Evolutionary conservation across 75 land plant species (phyloP), one percentile per base, ranked within the genome.

Genomic region (Chamaecyparis obtusa): DNA sequence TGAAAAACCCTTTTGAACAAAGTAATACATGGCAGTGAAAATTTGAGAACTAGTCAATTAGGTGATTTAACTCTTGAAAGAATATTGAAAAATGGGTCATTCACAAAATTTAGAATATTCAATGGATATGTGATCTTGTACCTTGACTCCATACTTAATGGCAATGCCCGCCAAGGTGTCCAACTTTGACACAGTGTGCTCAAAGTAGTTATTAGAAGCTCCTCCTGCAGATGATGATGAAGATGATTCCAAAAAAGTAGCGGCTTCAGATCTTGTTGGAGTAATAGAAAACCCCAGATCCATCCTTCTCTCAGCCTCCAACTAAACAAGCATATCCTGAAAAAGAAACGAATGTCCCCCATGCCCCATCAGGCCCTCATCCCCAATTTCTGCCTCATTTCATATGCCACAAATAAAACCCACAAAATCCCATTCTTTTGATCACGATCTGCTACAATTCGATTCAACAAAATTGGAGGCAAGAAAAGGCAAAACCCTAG

Each of bases 101-200:
- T 57, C 24, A 4, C 7, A 57, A 57, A 57, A 57, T 51, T 51
- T 51, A 48, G 55, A 51, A 51, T 14, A 77, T 33, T 1, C 80
- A 27, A 43, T 43, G 49, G 30, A n/a, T 46, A 41, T 44, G 30
- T 46, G 32, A 41, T 30, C 11, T 43, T 44, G 64, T 87, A 95
- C 97, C 97, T 95, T 96, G 17, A 95, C 93, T 49, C 97, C 97
- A 71, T 95, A 95, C 85, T 94, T 95, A 87, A 95, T 95, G 17
- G 97, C 97, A 60, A 95, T 87, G 33, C 97, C 97, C 5, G 97
- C 95, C 33, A 95, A 90, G 43, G 96, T 95, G 85, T 95, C 97
- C 86, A 93, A 89, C 56, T 91, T 93, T 39, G 96, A 87, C 11
- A 95, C 97, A 4, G 80, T 80, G 83, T 95, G 97, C 57, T 90